Conservation (phyloP, 2,329 filamentous ascomycete genomes). For the Calonectria pseudoturangicola region DNA sequence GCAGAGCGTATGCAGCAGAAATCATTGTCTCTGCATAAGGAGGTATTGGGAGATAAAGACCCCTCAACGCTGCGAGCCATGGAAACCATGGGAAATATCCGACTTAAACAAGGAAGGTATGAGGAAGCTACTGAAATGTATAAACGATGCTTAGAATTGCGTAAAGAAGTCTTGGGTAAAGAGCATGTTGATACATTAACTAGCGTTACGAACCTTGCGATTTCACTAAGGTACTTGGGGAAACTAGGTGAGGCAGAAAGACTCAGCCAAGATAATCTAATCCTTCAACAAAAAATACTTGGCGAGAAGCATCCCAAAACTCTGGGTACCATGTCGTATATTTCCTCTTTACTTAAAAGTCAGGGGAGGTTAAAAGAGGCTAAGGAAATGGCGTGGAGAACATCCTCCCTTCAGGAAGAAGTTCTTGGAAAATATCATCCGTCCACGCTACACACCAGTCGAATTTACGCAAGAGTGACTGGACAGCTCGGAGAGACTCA, state of each 20-base stretch:
- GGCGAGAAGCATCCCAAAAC: constrained; percentile 6
- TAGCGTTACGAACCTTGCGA: not conserved
- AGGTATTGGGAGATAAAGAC: not conserved
- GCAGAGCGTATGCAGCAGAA: not conserved
- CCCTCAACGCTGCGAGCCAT: no score
- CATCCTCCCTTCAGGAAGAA: not conserved
- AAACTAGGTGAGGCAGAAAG: no score
- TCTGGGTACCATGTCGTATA: not conserved
- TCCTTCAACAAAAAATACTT: no score
- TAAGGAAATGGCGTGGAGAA: constrained; percentile 10
- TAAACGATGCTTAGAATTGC: not conserved
- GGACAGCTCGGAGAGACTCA: constrained; percentile 43
- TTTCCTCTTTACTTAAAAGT: not conserved
- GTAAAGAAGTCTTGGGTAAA: not conserved
- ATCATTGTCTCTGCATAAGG: not conserved
- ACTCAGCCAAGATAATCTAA: no score
- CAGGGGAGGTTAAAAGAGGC: constrained; percentile 38
- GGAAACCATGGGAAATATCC: not conserved
- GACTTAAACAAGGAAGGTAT: not conserved
- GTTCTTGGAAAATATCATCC: not conserved
- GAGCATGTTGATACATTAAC: not conserved
- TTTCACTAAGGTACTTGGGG: no score
- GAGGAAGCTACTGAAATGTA: not conserved
- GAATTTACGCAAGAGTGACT: no score
- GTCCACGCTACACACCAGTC: no score